phyloP scores from a whole-genome alignment of 2,329 filamentous ascomycete species.

The Colletotrichum tofieldiae region DNA sequence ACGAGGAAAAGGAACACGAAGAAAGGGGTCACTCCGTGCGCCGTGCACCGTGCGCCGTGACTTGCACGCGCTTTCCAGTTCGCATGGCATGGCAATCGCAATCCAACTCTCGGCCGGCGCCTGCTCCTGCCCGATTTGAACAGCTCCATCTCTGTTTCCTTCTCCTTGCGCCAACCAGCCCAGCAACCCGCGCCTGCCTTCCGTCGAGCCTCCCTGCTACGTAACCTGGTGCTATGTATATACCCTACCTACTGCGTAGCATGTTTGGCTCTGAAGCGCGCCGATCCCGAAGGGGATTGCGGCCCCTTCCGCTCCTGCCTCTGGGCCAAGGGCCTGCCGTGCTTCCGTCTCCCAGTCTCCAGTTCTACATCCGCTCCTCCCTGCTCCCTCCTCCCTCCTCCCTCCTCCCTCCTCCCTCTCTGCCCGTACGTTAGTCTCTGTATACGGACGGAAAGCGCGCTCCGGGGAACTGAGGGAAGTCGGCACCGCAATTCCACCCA shows the following conservation, averaged over 20 bases:
- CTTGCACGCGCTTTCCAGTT: not conserved
- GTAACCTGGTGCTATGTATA: too few relatives aligned
- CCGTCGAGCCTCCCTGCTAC: not conserved
- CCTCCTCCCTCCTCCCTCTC: too few relatives aligned
- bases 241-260: too few relatives aligned
- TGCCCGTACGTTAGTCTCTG: too few relatives aligned
- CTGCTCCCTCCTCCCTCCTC: too few relatives aligned
- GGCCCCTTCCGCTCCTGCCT: not conserved
- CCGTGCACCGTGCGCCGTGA: conserved; percentile 1
- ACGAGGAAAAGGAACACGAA: too few relatives aligned
- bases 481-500: not conserved
- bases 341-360: not conserved
- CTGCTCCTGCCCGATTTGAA: not conserved
- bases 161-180: not conserved
- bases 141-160: not conserved
- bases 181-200: not conserved
- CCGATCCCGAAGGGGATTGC: not conserved
- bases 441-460: not conserved
- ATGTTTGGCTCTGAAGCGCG: too few relatives aligned
- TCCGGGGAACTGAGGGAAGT: not conserved
- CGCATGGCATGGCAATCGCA: not conserved
- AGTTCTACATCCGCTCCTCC: not conserved
- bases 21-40: not conserved
- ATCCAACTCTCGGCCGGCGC: not conserved
- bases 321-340: too few relatives aligned